phyloP scores from a whole-genome alignment of 805 yeast genomes.

The Nakazawaea holstii region DNA sequence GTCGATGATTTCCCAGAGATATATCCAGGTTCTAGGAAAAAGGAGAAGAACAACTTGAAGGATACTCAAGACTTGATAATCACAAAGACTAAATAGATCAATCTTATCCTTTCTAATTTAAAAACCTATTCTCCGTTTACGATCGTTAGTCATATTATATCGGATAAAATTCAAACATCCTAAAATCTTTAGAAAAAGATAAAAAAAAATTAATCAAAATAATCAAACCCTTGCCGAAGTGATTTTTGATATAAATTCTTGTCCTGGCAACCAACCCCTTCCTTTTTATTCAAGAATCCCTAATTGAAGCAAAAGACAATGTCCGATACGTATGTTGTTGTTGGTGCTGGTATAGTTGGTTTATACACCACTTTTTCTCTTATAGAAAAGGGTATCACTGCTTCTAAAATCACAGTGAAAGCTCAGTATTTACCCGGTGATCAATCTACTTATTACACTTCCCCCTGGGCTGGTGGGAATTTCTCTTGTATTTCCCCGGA shows the following conservation, averaged over 20 bases:
- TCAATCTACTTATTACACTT: conserved; percentile 64
- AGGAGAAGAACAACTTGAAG: background rate
- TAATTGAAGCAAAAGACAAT: background rate
- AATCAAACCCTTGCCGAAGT: no score
- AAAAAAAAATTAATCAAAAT: no score
- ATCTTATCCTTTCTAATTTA: no score
- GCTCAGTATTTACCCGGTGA: conserved; percentile 78
- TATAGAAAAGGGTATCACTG: conserved; percentile 31
- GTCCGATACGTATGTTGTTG: conserved; percentile 7
- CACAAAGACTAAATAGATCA: background rate
- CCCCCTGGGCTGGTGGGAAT: conserved; percentile 78
- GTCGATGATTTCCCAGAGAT: no score
- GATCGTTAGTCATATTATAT: no score
- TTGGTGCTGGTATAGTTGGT: conserved; percentile 60
- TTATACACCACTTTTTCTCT: conserved; percentile 55
- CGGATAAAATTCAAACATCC: no score
- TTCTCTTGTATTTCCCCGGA: conserved; percentile 57
- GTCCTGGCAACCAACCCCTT: no score
- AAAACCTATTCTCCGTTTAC: no score
- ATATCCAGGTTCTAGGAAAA: no score
- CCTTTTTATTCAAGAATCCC: no score
- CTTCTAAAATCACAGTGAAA: conserved; percentile 44
- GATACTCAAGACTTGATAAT: background rate
- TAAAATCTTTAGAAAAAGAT: no score
- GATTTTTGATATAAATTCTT: no score